Conservation (phyloP, 1,139 yeast genomes). For the Hemisphaericaspora xylofermentans region DNA sequence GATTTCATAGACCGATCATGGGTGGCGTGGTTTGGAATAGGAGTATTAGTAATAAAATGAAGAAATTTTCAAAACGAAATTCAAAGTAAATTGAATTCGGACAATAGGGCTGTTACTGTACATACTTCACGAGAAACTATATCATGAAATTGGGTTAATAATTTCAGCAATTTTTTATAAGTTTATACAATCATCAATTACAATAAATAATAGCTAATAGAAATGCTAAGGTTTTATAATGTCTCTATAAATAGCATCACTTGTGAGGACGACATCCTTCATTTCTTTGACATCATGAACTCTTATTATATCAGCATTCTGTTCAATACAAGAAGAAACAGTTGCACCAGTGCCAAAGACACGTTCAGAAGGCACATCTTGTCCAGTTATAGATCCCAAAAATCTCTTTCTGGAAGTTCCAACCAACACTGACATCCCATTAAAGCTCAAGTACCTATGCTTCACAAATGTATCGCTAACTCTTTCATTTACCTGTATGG, state of each 20-base stretch:
- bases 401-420: conserved; percentile 91
- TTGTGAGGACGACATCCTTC: conserved; percentile 60
- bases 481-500: conserved; percentile 26
- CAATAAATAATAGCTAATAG: background rate
- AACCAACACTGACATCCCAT: conserved; percentile 63
- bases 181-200: background rate
- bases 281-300: conserved; percentile 82
- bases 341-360: conserved; percentile 77
- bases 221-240: conserved; percentile 6
- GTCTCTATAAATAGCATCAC: conserved; percentile 73
- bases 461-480: conserved; percentile 21
- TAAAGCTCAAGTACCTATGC: conserved; percentile 39
- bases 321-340: conserved; percentile 70
- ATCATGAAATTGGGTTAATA: no score
- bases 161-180: background rate
- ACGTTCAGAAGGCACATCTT: conserved; percentile 54
- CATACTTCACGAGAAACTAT: background rate
- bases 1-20: conserved; percentile 52
- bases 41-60: conserved; percentile 51
- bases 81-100: background rate
- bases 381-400: conserved; percentile 65
- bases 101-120: no score
- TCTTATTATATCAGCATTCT: conserved; percentile 76
- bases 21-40: conserved; percentile 60
- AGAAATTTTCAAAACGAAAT: conserved; percentile 32